Base-by-base conservation (phyloP, 805 yeast species). In the Candida oleophila region DNA sequence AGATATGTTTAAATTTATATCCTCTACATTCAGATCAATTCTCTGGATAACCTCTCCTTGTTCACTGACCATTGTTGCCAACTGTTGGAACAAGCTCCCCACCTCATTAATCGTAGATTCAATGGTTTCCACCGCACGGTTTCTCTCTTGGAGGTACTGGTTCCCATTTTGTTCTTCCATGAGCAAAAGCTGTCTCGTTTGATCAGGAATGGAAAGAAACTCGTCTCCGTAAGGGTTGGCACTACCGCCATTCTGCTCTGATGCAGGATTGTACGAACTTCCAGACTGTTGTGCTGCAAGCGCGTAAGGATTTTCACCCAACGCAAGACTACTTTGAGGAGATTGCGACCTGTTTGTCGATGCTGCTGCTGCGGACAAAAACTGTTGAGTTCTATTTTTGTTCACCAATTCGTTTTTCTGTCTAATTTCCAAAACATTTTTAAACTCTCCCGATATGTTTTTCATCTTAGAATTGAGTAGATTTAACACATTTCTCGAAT, bases 91-190 rank as follows among this genome's bases (percentile, higher is more conserved):
- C 49, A 94, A 75, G 42, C 87, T 86, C 38, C 99, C 99, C 42
- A 94, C 96, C 65, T 94, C 98, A 60, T 92, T 92, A 50, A 94
- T 94, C 0, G 99, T 94, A n/a, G 89, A 79, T 63, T 94, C 99
- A 43, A 94, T 94, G 0, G 97, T 89, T 61, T 92, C 98, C 43
- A 94, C 97, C 0, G 99, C 99, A 40, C 83, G 65, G 56, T 83
- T 85, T 58, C 99, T 78, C 55, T 87, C 94, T 57, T 84, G 92
- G 46, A 91, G 70, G 61, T 94, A 94, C 49, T 74, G 77, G 36
- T 72, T 69, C 53, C 81, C 82, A 55, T 89, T 96, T 64, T 91
- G 96, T 57, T 92, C 97, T 58, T 90, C 74, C 64, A 91, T 68
- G 58, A 88, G 73, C 55, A 89, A 65, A 55, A 87, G 85, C 57